Conservation (phyloP, 75 land plant genomes). For the Cryptomeria japonica region DNA sequence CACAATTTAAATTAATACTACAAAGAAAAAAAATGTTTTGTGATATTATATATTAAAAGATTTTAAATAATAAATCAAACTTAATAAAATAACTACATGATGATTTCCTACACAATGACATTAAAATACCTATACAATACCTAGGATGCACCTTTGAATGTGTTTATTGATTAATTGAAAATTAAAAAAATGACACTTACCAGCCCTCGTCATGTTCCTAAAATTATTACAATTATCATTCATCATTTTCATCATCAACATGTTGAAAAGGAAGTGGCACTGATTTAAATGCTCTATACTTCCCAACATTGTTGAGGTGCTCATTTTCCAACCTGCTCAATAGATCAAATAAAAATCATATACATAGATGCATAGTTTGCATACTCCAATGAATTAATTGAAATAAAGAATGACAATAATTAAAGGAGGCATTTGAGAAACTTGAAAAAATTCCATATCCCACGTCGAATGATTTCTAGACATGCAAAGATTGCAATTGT, state of each 20-base stretch:
- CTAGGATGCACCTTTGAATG: too few relatives aligned
- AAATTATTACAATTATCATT: not conserved
- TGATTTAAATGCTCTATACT: conserved; percentile 67
- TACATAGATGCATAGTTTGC: too few relatives aligned
- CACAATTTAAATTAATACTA: too few relatives aligned
- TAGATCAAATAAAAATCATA: not conserved
- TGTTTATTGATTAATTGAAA: too few relatives aligned
- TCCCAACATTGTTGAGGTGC: conserved; percentile 82
- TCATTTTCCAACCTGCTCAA: conserved; percentile 72
- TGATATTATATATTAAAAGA: too few relatives aligned
- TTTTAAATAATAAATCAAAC: too few relatives aligned
- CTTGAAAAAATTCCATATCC: conserved; percentile 20
- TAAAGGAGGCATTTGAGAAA: not conserved
- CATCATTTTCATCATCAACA: conserved; percentile 33
- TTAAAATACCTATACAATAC: too few relatives aligned
- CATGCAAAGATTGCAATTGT: conserved; percentile 22
- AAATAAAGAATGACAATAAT: not conserved
- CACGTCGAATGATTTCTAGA: conserved; percentile 42
- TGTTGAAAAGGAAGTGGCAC: conserved; percentile 71
- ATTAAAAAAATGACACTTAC: too few relatives aligned
- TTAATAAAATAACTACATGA: too few relatives aligned
- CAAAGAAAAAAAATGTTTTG: too few relatives aligned
- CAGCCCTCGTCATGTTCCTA: not conserved
- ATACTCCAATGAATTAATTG: not conserved
- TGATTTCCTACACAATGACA: too few relatives aligned